Base-by-base conservation (phyloP, 805 yeast species). In the Clavispora phyllophila region DNA sequence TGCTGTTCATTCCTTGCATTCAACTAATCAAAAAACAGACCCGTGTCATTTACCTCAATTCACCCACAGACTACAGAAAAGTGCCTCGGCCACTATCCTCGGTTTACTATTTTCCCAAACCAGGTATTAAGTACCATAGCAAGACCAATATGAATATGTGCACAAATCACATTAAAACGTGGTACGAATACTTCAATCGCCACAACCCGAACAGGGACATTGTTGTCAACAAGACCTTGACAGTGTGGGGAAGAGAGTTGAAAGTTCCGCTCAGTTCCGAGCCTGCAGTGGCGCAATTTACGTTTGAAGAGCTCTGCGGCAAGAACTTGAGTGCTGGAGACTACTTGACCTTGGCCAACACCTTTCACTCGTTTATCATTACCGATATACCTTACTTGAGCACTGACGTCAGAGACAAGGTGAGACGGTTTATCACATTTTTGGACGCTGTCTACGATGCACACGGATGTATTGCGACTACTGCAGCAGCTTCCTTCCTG, bases 401-500 rank as follows among this genome's bases (percentile, higher is more conserved):
- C 17, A 73, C 84, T 10, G 75, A 83, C 51, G 84, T 79, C 37
- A 76, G 96, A 49, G 97, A 93, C 56, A 76, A 83, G 50, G 87
- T 90, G 19, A 75, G 98, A 57, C 72, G 99, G 54, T 91, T 93
- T 58, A 93, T 93, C 61, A 93, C 96, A 0, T 93, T 93, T 54
- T 65, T 93, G 42, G 99, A 93, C 62, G 97, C 99, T 0, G 95
- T 90, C 4, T 93, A 93, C 61, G 98, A 93, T 62, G 84, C 84
- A 42, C 90, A 87, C 53, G 86, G 95, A 9, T 76, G 89, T 56
- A 66, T 93, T 13, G 96, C 96, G 1, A 91, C 89, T 26, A 88
- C 97, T 0, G 84, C 89, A 0, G 96, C 86, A 1, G 90, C 89
- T 9, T 84, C 88, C 18, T 91, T 89, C 58, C 79, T 81, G 36